These are phyloP conservation scores for Fusarium haematococcum DNA, from an alignment of 2,329 filamentous ascomycete species.

Conservation along the genomic window DNA sequence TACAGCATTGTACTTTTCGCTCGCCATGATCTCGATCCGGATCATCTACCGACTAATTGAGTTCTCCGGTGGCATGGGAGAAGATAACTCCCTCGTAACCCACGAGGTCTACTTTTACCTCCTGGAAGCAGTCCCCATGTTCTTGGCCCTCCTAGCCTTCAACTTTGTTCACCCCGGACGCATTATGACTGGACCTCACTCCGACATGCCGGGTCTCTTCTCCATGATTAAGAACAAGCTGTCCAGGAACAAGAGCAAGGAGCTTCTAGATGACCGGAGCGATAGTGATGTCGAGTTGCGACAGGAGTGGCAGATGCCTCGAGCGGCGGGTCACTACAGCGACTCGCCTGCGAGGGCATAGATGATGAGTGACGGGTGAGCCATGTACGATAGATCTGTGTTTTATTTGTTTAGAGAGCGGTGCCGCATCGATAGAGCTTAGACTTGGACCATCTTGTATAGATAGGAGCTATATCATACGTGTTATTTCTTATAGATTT, in stretches of 20 bases:
- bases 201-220: constrained; percentile 37
- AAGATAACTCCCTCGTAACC: constrained; percentile 31
- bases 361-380: not conserved
- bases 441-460: not conserved
- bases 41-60: constrained; percentile 68
- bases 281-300: constrained; percentile 31
- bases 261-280: constrained; percentile 26
- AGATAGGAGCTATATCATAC: not conserved
- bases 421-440: not conserved
- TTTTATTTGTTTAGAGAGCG: not conserved
- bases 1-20: constrained; percentile 50
- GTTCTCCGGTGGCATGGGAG: constrained; percentile 56
- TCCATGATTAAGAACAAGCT: constrained; percentile 15
- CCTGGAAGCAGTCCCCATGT: constrained; percentile 59
- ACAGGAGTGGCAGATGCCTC: constrained; percentile 1
- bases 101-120: constrained; percentile 61
- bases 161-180: constrained; percentile 57
- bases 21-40: constrained; percentile 55
- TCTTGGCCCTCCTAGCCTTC: constrained; percentile 55
- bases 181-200: constrained; percentile 25
- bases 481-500: not conserved
- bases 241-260: not conserved
- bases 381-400: not conserved
- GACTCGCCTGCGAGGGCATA: not conserved
- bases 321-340: not conserved